Base-by-base conservation (phyloP, 176 grass and related monocot genomes). In the Eleusine coracana region DNA sequence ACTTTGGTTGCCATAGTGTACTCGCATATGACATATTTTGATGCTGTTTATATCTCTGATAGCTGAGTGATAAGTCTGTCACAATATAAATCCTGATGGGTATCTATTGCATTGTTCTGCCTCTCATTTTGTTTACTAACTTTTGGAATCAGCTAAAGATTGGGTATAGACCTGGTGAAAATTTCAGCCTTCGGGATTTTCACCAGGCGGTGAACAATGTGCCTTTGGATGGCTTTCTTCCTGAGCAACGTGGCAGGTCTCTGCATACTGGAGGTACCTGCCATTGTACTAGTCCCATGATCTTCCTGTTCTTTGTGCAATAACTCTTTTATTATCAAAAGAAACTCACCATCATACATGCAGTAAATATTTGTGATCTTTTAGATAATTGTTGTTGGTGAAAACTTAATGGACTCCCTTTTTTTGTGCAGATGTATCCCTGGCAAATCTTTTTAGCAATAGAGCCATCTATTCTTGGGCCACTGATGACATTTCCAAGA, bases 181-280 rank as follows among this genome's bases (percentile, higher is more conserved):
- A 86, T 58, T 95, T 98, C 60, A 90, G 77, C 87, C 85, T 98
- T 63, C 80, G 85, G 77, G 92, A 93, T 88, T 95, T 98, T 69
- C 96, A 98, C 74, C 82, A 95, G 74, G 91, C 91, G 8, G 91
- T 98, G 28, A 91, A 95, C 69, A 98, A 75, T 81, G 58, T 95
- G 56, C 91, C 92, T 75, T 48, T 89, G 16, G 87, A 90, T 86
- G 64, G 68, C 68, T 91, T 91, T 88, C 45, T 81, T 72, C 76
- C 66, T 48, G 87, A 93, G 13, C 78, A 83, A 42, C 42, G 60
- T 69, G 72, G 76, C 50, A 42, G 73, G n/a, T 77, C 21, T 39
- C 65, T 65, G 23, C 31, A 46, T 80, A 73, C 29, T 85, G 74
- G 50, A 88, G 88, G 76, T 91, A 80, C 74, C 54, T n/a, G 28